Percentiles rank a stretch among this genome's conserved stretches.
Conservation (phyloP, 176 grass and related monocot species). For the Hordeum vulgare region MorexV3_pseudomolecules_assembly NC_058524.1:557508824-557509323, state of each 20-base stretch:
- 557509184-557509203: conserved; percentile 91
- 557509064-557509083: neutral
- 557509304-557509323: neutral
- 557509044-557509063: neutral
- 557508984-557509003: conserved; percentile 20
- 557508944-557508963: conserved; percentile 11
- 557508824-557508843: neutral
- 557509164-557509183: conserved; percentile 79
- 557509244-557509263: conserved; percentile 79
- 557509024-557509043: neutral
- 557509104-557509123: neutral
- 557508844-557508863: conserved; percentile 11
- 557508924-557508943: neutral
- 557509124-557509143: neutral
- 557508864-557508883: conserved; percentile 12
- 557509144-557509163: conserved; percentile 41
- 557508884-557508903: conserved; percentile 24
- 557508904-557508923: conserved; percentile 24
- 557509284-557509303: conserved; percentile 16
- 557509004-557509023: conserved; percentile 6
- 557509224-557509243: conserved; percentile 79
- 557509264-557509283: conserved; percentile 64
- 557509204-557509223: conserved; percentile 92
- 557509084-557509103: neutral
- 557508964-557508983: conserved; percentile 26